Evolutionary conservation across 108 stramenopile genomes (phyloP), one percentile per base, ranked within the genome.

Genomic region (Fragilaria crotonensis): DNA sequence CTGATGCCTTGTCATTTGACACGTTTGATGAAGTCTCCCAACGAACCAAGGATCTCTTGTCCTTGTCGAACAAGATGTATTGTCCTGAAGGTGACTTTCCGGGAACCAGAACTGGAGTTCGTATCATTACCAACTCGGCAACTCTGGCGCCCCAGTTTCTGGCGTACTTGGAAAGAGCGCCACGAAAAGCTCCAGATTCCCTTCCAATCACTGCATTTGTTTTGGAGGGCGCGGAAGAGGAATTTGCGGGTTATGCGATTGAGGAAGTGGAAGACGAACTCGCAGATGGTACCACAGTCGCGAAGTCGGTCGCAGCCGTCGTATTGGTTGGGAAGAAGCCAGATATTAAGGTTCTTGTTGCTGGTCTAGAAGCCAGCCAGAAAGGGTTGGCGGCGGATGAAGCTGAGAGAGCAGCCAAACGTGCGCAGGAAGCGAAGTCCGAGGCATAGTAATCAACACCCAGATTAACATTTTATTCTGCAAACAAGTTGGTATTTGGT

Each of bases 1-100:
- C 83, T 30, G 90, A 88, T 22, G 62, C 61, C 3, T 60, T 92
- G n/a, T 49, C 75, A 20, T 92, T 92, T 64, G 87, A 88, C 29
- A 62, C 64, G 2, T 92, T 88, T 49, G 90, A 92, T 59, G 71
- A 78, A 19, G 61, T 70, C 11, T 55, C 67, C 47, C 87, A 92
- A 71, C 68, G 62, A n/a, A 79, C 73, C 0, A 72, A 87, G 47
- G 90, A 92, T 70, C 52, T 71, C 9, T 55, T 92, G 19, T 77
- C 75, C 47, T 48, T 85, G 41, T 72, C 83, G 9, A 77, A 84
- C 27, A 56, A 59, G 9, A 50, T 92, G 57, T 88, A 79, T 45
- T 92, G 90, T 64, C 90, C 90, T 0, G 90, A 92, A 59, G 90
- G 90, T 25, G 80, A 88, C 64, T 82, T 80, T 26, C 90, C 90